These are phyloP conservation scores for Penicillium sp. DNA, from an alignment of 2,329 filamentous ascomycete genomes.

Conservation along the genomic window DNA sequence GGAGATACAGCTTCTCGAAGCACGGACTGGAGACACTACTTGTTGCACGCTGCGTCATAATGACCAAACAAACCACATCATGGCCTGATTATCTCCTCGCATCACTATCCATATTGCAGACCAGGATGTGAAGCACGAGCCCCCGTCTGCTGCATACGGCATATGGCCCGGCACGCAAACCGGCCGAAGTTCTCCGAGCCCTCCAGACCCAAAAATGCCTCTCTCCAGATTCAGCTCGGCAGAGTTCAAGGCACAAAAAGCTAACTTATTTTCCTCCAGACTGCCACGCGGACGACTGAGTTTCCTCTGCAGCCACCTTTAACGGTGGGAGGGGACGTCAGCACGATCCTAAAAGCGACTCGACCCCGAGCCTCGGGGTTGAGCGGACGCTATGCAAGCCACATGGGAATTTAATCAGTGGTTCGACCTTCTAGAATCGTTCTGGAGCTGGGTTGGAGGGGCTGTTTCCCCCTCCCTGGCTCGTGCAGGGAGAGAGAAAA, in stretches of 20 bases:
- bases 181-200: constrained; percentile 1
- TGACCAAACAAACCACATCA: not conserved
- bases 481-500: constrained; percentile 12
- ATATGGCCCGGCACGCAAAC: constrained; percentile 8
- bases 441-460: constrained; percentile 20
- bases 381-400: constrained; percentile 20
- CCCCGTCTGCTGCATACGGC: constrained; percentile 16
- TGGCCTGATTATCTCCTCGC: constrained; percentile 16
- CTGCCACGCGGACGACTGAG: constrained; percentile 12
- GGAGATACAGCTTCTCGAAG: not conserved
- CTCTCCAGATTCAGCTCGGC: not conserved
- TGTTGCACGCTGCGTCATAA: not conserved
- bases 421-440: constrained; percentile 32
- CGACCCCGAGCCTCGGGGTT: constrained; percentile 17
- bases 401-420: constrained; percentile 24
- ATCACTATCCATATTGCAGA: constrained; percentile 6
- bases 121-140: constrained; percentile 13
- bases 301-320: constrained; percentile 19
- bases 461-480: constrained; percentile 5
- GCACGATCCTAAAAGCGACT: constrained; percentile 18
- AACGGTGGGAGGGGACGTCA: constrained; percentile 15
- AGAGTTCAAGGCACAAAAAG: not conserved
- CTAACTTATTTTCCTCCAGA: not conserved
- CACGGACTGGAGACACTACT: not conserved
- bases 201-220: not conserved